Base-by-base conservation (phyloP, 805 yeast species). In the Sugiyamaella lignohabitans region DNA sequence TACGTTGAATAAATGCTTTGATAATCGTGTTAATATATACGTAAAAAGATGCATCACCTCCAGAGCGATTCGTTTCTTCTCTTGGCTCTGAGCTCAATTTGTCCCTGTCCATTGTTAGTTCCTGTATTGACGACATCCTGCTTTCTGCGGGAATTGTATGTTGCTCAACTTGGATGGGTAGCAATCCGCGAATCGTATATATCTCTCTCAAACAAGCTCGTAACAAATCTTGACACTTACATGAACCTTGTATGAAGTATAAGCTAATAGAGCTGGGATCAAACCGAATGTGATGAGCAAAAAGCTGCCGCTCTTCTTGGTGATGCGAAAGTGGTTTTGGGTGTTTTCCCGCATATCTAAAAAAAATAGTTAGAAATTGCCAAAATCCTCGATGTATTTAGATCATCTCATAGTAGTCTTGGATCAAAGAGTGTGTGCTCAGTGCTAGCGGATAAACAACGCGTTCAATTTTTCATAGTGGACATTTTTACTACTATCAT, bases 201-300 rank as follows among this genome's bases (percentile, higher is more conserved):
- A 35, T 19, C 16, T 5, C 11, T 35, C 10, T 11, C 18, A 35
- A 3, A 17, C 5, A 6, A 14, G 3, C 17, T 11, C 21, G 3
- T 10, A 20, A 21, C 41, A 38, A 65, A n/a, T 27, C 32, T 27
- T 27, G 14, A 27, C 32, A 27, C 32, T 27, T 27, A 27, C 32
- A 51, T 59, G 61, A 17, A 61, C 57, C 40, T 55, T 48, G 53
- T 63, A 64, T 40, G 64, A 59, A 21, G 59, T 42, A 53, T 64
- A 65, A 24, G 65, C 65, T 30, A 65, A 46, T 10, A 59, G 63
- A 24, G 62, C 55, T 38, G 70, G 70, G 37, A 65, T 52, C 61
- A 48, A 45, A 22, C 62, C 67, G 22, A 62, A 53, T 24, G 57
- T 53, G 22, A 54, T 49, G 38, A 61, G 41, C 46, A 62, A 58